Evolutionary conservation across 345 rosid species (phyloP), one percentile per base, ranked within the genome.

Genomic region (Citrus cavaleriei): DNA sequence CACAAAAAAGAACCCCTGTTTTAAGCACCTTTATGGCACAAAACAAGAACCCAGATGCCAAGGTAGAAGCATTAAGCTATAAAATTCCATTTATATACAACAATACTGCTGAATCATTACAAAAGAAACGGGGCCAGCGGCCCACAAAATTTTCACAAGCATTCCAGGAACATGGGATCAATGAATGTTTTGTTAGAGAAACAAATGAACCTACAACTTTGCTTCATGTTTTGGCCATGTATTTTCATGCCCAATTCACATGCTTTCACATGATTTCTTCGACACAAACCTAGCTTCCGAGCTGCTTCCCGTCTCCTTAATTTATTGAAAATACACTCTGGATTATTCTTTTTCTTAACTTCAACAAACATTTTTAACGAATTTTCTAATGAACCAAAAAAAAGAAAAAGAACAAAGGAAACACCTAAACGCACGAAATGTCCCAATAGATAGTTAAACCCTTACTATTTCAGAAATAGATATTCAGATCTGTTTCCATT

Each of bases 181-280:
- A 55, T 76, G 25, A 55, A 65, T 42, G 38, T 40, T 28, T 37
- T 6, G 6, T 38, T 38, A 42, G 5, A 70, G 34, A 69, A 14
- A 25, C 13, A 70, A 49, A 18, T 70, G n/a, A 28, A 54, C 10
- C 49, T 40, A 6, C 27, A 10, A 19, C 22, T 60, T 65, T 76
- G 79, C 79, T 76, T 76, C 51, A 35, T 67, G 65, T 76, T 76
- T 49, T 34, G 64, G 64, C 59, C 6, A 32, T 74, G 38, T 27
- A 16, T 49, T 40, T 10, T 21, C 25, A 46, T 18, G 1, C 3
- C n/a, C 42, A 57, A 35, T 58, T 40, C 79, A 76, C 79, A 54
- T 66, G 73, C 60, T 46, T 13, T 27, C 70, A 46, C 46, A 54
- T 76, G 79, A 65, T 65, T 51, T 24, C 79, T 55, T 32, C 51